A percentile compares a stretch with the other conserved stretches of the same genome.
phyloP scores from a whole-genome alignment of 768 basidiomycete genomes.

The Tulasnella sp. region DNA sequence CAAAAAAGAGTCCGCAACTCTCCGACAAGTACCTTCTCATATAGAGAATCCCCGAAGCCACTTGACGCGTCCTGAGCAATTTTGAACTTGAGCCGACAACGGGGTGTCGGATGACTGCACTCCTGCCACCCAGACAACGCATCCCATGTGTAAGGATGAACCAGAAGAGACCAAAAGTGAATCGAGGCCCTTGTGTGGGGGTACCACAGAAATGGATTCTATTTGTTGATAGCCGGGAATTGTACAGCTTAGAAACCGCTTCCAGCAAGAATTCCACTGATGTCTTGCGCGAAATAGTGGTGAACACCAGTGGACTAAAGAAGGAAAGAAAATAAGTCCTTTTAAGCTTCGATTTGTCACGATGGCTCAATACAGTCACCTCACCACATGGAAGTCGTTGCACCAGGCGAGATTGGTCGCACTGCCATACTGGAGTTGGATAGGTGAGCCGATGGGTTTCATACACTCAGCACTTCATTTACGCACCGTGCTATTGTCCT shows the following conservation, averaged over 20 bases:
- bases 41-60: not conserved
- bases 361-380: not conserved
- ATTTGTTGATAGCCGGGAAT: too few species aligned
- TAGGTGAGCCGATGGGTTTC: not conserved
- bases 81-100: too few species aligned
- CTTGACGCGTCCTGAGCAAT: too few species aligned
- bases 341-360: not conserved
- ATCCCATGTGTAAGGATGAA: too few species aligned
- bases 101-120: too few species aligned
- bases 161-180: too few species aligned
- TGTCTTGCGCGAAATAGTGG: not conserved
- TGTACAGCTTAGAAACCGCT: not conserved
- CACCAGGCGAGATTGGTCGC: constrained; percentile 4
- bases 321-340: not conserved
- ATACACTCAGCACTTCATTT: not conserved
- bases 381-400: constrained; percentile 9
- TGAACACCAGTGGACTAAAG: not conserved
- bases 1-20: not conserved
- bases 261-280: not conserved
- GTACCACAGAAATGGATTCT: too few species aligned
- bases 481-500: constrained; percentile 32
- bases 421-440: not conserved
- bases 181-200: too few species aligned
- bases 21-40: not conserved
- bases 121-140: too few species aligned